phyloP scores from a whole-genome alignment of 306 rosid genomes.

The Styphnolobium japonicum region DNA sequence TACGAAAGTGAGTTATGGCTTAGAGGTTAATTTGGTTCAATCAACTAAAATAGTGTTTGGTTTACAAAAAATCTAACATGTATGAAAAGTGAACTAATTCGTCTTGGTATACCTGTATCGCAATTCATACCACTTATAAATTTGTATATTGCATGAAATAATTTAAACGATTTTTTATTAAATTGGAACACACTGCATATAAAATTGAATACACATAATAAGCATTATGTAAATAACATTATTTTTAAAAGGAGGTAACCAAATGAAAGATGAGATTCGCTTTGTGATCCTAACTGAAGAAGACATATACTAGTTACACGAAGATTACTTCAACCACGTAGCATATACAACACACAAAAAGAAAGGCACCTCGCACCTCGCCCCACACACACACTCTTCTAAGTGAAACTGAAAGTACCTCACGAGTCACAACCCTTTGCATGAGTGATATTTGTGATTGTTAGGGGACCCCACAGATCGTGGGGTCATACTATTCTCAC shows the following conservation, averaged over 20 bases:
- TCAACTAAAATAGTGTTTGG: too few species aligned
- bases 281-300: neutral
- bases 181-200: too few species aligned
- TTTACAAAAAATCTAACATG: too few species aligned
- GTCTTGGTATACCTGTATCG: too few species aligned
- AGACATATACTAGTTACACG: neutral
- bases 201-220: too few species aligned
- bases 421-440: neutral
- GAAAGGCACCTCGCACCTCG: neutral
- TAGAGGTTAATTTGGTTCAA: too few species aligned
- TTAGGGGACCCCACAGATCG: neutral
- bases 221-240: too few species aligned
- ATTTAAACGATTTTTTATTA: too few species aligned
- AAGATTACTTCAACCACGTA: neutral
- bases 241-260: neutral
- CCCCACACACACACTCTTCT: neutral
- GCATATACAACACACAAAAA: neutral
- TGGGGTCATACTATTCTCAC: conserved; percentile 11
- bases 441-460: neutral
- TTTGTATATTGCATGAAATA: too few species aligned
- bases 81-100: too few species aligned
- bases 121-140: too few species aligned
- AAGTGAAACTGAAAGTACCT: conserved; percentile 20
- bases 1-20: too few species aligned
- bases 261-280: neutral